phyloP scores from a whole-genome alignment of 371 early-diverging fungal species.

The Mortierella sp. region DNA sequence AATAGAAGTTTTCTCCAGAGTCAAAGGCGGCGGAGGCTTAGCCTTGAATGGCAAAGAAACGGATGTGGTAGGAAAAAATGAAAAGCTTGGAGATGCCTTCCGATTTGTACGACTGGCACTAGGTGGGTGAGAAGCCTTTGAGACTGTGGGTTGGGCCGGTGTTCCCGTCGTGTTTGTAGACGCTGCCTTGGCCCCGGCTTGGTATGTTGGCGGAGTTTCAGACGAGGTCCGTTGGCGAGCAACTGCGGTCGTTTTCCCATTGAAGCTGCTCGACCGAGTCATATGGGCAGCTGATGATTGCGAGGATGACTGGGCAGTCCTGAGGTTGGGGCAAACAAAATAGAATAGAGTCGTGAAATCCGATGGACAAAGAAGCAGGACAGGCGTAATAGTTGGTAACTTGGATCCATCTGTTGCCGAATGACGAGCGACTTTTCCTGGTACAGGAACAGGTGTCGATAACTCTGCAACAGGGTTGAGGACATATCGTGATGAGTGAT shows the following conservation, averaged over 20 bases:
- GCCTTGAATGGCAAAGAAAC: slow-evolving; percentile 41
- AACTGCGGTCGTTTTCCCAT: slow-evolving; percentile 19
- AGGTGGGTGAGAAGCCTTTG: slow-evolving; percentile 12
- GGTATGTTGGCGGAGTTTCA: slow-evolving; percentile 48
- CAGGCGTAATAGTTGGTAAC: slow-evolving; percentile 23
- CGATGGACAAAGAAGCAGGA: slow-evolving; percentile 48
- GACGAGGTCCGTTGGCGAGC: slow-evolving; percentile 42
- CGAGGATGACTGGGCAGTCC: slow-evolving; percentile 11
- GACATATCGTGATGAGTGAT: slow-evolving; percentile 16
- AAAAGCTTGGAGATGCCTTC: slow-evolving; percentile 44
- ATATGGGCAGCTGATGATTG: slow-evolving; percentile 16
- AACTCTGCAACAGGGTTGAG: slow-evolving; percentile 31
- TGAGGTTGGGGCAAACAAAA: slow-evolving; percentile 43
- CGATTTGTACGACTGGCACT: slow-evolving; percentile 26
- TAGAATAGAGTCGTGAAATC: slow-evolving; percentile 52
- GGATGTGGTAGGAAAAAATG: slow-evolving; percentile 37
- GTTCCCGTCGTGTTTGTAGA: not conserved
- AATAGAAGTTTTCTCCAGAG: slow-evolving; percentile 26
- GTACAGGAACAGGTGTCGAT: slow-evolving; percentile 30
- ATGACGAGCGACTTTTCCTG: not conserved
- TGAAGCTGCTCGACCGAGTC: slow-evolving; percentile 49
- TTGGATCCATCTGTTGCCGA: slow-evolving; percentile 5
- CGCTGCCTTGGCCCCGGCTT: slow-evolving; percentile 21
- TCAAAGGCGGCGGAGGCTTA: slow-evolving; percentile 30
- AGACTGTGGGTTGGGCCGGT: not conserved